Evolutionary conservation across 805 yeast species (phyloP), one percentile per base, ranked within the genome.

Genomic region (Crinitomyces ghanaensis): DNA sequence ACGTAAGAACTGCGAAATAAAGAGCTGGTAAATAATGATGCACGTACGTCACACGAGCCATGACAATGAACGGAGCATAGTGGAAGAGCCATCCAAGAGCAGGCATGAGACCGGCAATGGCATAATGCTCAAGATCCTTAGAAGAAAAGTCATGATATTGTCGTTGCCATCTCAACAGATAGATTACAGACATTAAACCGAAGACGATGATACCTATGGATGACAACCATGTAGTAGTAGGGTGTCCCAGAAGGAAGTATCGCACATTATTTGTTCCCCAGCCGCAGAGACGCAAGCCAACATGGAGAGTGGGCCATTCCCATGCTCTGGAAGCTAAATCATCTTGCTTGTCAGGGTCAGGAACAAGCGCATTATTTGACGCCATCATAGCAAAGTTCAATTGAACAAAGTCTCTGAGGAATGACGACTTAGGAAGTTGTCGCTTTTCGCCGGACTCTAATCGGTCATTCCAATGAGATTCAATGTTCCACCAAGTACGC

Each of bases 11-110:
- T 32, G 97, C 97, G 63, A 88, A 88, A 60, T 81, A 88, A 42
- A 86, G 68, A 1, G 97, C 95, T 9, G 98, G 98, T 45, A 85
- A 72, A 58, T 88, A 88, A 57, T 88, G 98, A 60, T 88, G 98
- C 21, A 88, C 91, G 55, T 91, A 88, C 2, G 94, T 85, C 37
- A 91, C 96, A 65, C 98, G 80, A 8, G 93, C 85, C 98, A 88
- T 88, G 39, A 84, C 59, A 20, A 79, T 72, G 59, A 88, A 88
- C 21, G 98, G 97, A 49, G 81, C 52, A 58, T 66, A 88, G 59
- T 88, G 96, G 49, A 84, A 65, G 27, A 74, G 66, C 96, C 96
- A 88, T 7, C 95, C 94, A 26, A 82, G 51, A 62, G 86, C 78
- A 17, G 97, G 95, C 47, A 81, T 73, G 21, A 80, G 50, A 35